Percentiles rank a stretch among this genome's conserved stretches.
Evolutionary conservation across 176 grass and related monocot genomes (phyloP).

Genomic region (Eragrostis curvula): DNA sequence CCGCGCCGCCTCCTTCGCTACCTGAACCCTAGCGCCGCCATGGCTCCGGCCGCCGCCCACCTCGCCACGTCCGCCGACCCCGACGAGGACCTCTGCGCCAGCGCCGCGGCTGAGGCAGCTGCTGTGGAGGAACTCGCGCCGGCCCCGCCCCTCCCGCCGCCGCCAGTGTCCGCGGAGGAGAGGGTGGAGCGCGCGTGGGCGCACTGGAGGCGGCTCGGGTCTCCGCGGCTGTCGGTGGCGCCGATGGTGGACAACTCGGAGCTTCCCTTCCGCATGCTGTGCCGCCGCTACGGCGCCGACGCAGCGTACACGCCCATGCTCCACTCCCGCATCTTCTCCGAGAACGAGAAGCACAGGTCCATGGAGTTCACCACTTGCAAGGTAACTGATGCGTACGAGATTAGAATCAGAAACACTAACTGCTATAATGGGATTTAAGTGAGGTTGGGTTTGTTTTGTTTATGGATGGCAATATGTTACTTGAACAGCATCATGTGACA

Average conservation of each 20-base stretch:
- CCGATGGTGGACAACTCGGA: constrained; percentile 99
- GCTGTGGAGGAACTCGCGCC: constrained; percentile 17
- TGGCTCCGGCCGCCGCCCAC: constrained; percentile 56
- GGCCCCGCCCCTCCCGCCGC: constrained; percentile 18
- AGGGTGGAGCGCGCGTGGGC: constrained; percentile 81
- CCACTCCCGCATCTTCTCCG: constrained; percentile 94
- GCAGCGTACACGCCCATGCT: constrained; percentile 98
- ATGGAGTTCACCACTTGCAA: constrained; percentile 98
- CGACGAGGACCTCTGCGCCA: constrained; percentile 51
- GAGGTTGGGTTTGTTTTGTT: no score
- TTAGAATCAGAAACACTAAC: no score
- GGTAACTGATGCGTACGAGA: constrained; percentile 23
- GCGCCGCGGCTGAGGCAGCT: background rate
- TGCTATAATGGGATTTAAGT: no score
- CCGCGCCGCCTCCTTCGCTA: constrained; percentile 45
- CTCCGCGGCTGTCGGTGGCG: constrained; percentile 71
- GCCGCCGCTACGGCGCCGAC: constrained; percentile 82
- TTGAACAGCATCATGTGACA: no score
- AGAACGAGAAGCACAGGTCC: constrained; percentile 92
- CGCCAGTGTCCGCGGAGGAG: constrained; percentile 48
- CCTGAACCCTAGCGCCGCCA: constrained; percentile 66
- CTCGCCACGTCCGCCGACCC: constrained; percentile 35
- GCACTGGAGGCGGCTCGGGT: constrained; percentile 76
- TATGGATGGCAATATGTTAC: no score
- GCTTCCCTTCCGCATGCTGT: constrained; percentile 96